Percentiles rank a stretch among this genome's conserved stretches.
phyloP scores from a whole-genome alignment of 1,284 basidiomycete species.

The Trametes hirsuta region DNA sequence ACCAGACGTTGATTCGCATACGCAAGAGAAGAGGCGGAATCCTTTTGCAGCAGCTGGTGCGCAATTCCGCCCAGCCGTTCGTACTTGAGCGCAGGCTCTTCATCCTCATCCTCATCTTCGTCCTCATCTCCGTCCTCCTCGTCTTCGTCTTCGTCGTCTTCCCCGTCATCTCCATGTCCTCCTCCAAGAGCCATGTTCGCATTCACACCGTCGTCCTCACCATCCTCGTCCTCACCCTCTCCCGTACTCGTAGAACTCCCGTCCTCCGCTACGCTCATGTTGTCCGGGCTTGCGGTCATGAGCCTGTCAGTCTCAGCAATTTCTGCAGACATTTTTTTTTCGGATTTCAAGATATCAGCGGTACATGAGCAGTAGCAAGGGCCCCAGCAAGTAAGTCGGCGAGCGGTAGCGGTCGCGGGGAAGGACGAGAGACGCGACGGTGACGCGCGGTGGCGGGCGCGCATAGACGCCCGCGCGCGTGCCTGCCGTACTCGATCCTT shows the following conservation, averaged over 20 bases:
- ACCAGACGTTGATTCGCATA: slow-evolving; percentile 81
- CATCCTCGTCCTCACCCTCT: slow-evolving; percentile 11
- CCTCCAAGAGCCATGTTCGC: not conserved
- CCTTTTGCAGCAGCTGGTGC: slow-evolving; percentile 84
- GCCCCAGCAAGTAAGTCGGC: not conserved
- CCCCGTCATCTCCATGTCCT: slow-evolving; percentile 11
- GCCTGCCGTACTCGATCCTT: not conserved
- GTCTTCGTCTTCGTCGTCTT: slow-evolving; percentile 30
- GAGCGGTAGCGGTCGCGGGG: not conserved
- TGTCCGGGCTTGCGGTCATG: slow-evolving; percentile 27
- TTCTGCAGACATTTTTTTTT: slow-evolving; percentile 2
- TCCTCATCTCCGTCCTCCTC: slow-evolving; percentile 55
- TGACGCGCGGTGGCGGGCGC: slow-evolving; percentile 13
- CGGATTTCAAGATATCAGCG: not conserved
- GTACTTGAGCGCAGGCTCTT: slow-evolving; percentile 92
- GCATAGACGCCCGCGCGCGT: slow-evolving; percentile 4
- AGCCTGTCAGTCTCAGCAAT: slow-evolving; percentile 7
- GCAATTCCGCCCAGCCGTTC: slow-evolving; percentile 77
- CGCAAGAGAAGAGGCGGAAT: slow-evolving; percentile 83
- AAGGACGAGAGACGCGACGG: slow-evolving; percentile 13
- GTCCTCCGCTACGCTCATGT: slow-evolving; percentile 17
- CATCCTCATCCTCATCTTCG: slow-evolving; percentile 68
- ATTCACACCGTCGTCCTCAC: not conserved
- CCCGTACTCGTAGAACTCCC: not conserved
- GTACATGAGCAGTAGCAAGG: not conserved